These are phyloP conservation scores for Solanum rostratum DNA, from an alignment of 257 asterid genomes.

Conservation along the genomic window DNA sequence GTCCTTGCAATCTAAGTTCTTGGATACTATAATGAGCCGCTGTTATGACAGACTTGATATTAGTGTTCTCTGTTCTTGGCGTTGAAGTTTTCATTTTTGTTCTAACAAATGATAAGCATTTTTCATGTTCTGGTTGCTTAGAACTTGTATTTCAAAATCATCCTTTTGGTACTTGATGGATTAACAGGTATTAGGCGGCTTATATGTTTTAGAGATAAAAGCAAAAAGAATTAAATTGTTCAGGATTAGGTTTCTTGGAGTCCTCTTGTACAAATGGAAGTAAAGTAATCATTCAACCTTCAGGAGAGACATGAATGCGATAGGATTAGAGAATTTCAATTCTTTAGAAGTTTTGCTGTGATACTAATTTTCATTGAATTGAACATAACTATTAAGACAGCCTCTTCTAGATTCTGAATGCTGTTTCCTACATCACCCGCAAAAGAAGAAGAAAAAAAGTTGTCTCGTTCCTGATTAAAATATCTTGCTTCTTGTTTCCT, in stretches of 20 bases:
- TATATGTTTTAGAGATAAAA: background rate
- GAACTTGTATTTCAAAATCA: background rate
- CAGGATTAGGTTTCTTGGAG: background rate
- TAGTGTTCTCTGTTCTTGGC: background rate
- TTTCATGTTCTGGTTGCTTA: background rate
- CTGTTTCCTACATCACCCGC: background rate
- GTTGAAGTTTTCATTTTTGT: background rate
- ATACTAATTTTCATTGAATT: background rate
- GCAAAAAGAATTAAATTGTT: background rate
- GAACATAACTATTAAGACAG: background rate
- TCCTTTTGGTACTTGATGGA: background rate
- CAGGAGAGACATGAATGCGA: background rate
- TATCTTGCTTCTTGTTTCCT: background rate
- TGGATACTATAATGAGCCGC: background rate
- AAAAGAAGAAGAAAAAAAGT: background rate
- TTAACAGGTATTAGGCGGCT: background rate
- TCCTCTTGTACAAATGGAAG: background rate
- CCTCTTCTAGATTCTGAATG: background rate
- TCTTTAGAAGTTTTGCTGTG: background rate
- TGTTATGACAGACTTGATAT: background rate
- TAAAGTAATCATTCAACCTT: background rate
- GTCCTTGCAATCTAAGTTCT: background rate
- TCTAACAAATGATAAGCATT: background rate
- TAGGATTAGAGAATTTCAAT: background rate
- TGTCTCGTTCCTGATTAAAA: background rate